Evolutionary conservation across 192 early-diverging fungal genomes (phyloP).

Genomic region (Backusella mclennaniae): DNA sequence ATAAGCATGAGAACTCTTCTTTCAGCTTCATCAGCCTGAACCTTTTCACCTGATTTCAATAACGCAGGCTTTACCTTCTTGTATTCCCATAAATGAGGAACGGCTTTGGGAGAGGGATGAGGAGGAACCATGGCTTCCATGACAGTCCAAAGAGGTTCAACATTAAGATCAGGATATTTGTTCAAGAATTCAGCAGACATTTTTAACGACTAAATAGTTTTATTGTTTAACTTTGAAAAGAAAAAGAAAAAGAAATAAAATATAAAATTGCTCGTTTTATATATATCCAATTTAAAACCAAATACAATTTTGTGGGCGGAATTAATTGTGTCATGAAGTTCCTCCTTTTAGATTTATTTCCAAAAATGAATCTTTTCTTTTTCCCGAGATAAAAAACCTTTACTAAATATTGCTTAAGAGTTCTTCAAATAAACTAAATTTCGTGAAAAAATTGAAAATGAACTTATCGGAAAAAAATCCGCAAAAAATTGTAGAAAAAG

Average conservation of each 20-base stretch:
- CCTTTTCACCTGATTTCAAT: neutral
- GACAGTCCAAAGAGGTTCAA: slow-evolving; percentile 12
- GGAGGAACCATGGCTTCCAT: slow-evolving; percentile 18
- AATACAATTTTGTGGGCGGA: neutral
- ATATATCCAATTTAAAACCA: neutral
- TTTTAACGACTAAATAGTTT: neutral
- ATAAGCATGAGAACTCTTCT: slow-evolving; percentile 15
- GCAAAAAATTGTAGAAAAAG: neutral
- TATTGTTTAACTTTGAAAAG: neutral
- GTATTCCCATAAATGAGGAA: slow-evolving; percentile 16
- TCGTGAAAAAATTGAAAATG: neutral
- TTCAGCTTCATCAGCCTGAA: slow-evolving; percentile 14
- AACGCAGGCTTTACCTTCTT: slow-evolving; percentile 9
- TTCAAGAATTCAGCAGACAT: slow-evolving; percentile 5
- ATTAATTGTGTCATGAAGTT: neutral
- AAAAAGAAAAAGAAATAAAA: neutral
- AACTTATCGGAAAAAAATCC: neutral
- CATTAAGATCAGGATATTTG: slow-evolving; percentile 7
- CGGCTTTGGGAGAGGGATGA: neutral
- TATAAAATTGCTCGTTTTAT: neutral
- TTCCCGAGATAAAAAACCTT: neutral
- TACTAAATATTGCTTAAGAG: neutral
- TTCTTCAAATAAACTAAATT: neutral
- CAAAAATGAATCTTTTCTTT: neutral
- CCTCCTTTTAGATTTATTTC: neutral